Evolutionary conservation across 352 stramenopile species (phyloP).

Genomic region (Ophiocytium majus): DNA sequence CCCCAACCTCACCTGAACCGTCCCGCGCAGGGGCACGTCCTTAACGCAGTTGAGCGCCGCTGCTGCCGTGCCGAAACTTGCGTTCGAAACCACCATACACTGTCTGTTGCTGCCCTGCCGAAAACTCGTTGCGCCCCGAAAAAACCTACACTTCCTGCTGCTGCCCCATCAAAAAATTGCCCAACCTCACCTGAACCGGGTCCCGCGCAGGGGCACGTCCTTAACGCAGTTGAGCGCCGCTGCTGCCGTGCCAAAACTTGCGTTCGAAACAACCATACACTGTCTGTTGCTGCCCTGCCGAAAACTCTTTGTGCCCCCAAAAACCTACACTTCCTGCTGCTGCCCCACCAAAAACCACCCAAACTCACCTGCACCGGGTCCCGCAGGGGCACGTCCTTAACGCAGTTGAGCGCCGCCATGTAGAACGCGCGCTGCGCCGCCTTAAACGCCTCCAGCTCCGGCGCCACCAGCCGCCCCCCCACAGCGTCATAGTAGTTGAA

Average conservation of each 20-base stretch:
- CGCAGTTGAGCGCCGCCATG: constrained; percentile 29
- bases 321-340: too few species aligned
- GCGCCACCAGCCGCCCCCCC: constrained; percentile 30
- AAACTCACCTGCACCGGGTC: constrained; percentile 34
- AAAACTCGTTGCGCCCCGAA: too few species aligned
- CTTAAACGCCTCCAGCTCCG: constrained; percentile 50
- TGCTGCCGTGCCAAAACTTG: too few species aligned
- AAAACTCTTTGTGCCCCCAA: too few species aligned
- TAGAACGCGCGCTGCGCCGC: constrained; percentile 44
- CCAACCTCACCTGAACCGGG: not conserved
- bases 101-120: too few species aligned
- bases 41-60: not conserved
- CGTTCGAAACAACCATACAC: not conserved
- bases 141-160: too few species aligned
- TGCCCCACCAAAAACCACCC: too few species aligned
- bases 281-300: too few species aligned
- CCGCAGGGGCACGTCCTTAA: constrained; percentile 26
- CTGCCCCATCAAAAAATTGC: too few species aligned
- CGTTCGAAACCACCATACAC: too few species aligned
- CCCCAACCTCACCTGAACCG: not conserved
- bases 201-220: not conserved
- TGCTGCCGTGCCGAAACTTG: too few species aligned
- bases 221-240: not conserved
- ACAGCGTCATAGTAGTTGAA: constrained; percentile 53
- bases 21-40: not conserved